Percentiles rank a stretch among this genome's conserved stretches.
These are phyloP conservation scores for Tieghemiomyces parasiticus DNA, from an alignment of 192 early-diverging fungal species.

Conservation along the genomic window DNA sequence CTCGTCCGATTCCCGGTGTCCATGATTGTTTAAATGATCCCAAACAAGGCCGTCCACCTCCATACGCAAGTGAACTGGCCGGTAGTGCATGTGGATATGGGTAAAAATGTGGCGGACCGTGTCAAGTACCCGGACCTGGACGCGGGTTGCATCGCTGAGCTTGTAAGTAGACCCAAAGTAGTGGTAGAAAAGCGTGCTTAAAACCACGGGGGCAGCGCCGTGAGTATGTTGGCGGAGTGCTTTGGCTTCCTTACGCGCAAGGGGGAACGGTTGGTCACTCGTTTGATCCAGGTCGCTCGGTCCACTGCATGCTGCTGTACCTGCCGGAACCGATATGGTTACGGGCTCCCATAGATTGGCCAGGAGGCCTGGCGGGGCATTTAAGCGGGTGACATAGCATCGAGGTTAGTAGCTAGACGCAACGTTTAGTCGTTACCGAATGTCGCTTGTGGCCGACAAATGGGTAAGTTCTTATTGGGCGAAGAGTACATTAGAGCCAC, in stretches of 20 bases:
- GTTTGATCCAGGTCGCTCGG: neutral
- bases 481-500: neutral
- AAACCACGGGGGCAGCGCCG: neutral
- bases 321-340: neutral
- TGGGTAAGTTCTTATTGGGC: neutral
- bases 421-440: neutral
- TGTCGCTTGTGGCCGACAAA: too few relatives aligned
- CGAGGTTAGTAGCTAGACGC: neutral
- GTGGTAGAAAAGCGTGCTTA: neutral
- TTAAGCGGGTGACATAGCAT: neutral
- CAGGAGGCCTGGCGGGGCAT: neutral
- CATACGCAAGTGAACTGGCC: neutral
- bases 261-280: neutral
- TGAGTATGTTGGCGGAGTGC: neutral
- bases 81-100: slow-evolving; percentile 5
- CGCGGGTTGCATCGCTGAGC: neutral
- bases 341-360: slow-evolving; percentile 11
- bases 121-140: neutral
- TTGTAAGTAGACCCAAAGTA: too few relatives aligned
- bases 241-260: neutral
- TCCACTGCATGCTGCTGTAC: neutral
- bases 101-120: slow-evolving; percentile 7
- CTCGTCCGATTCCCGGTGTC: neutral
- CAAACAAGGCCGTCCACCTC: neutral
- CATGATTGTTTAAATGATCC: neutral